Conservation (phyloP, 208 protist genomes). For the Acanthamoeba sp. region DNA sequence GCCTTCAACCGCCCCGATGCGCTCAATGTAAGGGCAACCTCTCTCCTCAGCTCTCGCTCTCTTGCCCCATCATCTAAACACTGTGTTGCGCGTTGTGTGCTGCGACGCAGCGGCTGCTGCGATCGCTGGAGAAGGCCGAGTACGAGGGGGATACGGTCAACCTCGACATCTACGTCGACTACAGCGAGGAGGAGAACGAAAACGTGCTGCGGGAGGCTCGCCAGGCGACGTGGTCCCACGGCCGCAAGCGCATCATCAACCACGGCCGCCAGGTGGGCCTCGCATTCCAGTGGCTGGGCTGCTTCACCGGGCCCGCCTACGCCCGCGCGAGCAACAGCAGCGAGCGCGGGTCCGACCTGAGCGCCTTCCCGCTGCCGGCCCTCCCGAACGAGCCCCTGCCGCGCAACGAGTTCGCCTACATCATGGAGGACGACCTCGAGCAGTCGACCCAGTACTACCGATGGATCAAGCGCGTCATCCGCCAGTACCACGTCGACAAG, state of each 20-base stretch:
- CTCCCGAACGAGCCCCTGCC: not conserved
- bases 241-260: constrained; percentile 16
- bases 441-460: constrained; percentile 48
- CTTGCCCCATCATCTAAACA: no score
- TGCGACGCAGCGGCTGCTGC: not conserved
- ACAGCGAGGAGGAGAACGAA: not conserved
- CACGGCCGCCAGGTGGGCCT: not conserved
- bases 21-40: not conserved
- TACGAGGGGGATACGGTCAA: constrained; percentile 58
- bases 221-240: not conserved
- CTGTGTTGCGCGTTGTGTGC: not conserved
- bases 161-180: constrained; percentile 64
- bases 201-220: not conserved
- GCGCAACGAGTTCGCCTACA: constrained; percentile 23
- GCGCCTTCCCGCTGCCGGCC: not conserved
- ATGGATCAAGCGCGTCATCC: constrained; percentile 39
- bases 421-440: constrained; percentile 71
- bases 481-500: constrained; percentile 1
- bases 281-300: constrained; percentile 21
- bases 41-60: not conserved
- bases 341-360: not conserved
- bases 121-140: not conserved
- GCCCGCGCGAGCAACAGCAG: not conserved
- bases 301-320: not conserved
- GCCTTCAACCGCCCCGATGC: not conserved